Percentiles rank a stretch among this genome's conserved stretches.
Conservation (phyloP, 768 basidiomycete genomes). For the Naganishia kalamii region DNA sequence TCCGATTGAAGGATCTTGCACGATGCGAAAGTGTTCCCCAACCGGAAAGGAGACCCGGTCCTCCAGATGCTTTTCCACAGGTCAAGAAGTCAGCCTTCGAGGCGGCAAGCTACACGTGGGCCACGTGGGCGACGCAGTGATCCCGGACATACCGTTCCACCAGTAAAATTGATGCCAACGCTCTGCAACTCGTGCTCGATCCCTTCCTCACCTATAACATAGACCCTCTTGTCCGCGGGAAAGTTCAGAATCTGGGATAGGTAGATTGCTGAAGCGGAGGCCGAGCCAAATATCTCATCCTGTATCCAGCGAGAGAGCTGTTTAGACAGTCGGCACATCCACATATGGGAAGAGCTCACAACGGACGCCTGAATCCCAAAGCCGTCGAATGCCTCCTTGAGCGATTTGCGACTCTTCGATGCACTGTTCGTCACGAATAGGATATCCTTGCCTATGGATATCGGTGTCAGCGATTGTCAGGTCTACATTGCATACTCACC, state of each 20-base stretch:
- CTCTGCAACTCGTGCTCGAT: slow-evolving; percentile 86
- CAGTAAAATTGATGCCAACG: slow-evolving; percentile 71
- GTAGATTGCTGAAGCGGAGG: slow-evolving; percentile 76
- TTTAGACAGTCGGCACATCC: not conserved
- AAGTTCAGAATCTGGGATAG: slow-evolving; percentile 81
- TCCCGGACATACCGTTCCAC: slow-evolving; percentile 66
- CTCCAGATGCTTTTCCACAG: slow-evolving; percentile 61
- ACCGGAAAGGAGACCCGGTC: slow-evolving; percentile 73
- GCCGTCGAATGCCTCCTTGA: slow-evolving; percentile 85
- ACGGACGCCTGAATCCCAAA: slow-evolving; percentile 76
- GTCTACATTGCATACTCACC: slow-evolving; percentile 49
- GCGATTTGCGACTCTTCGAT: slow-evolving; percentile 77
- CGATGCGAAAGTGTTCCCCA: slow-evolving; percentile 56
- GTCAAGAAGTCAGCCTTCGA: not conserved
- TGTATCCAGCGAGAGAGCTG: slow-evolving; percentile 39
- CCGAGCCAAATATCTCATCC: slow-evolving; percentile 97
- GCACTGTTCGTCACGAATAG: slow-evolving; percentile 98
- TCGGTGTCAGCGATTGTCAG: not conserved
- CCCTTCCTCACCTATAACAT: slow-evolving; percentile 86
- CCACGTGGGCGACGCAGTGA: not conserved
- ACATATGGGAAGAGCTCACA: slow-evolving; percentile 53
- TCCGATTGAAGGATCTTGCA: slow-evolving; percentile 67
- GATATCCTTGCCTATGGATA: slow-evolving; percentile 62
- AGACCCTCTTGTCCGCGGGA: slow-evolving; percentile 85
- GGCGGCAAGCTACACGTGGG: not conserved